These are phyloP conservation scores for Cyclotella cryptica DNA, from an alignment of 108 stramenopile species.

Conservation along the genomic window DNA sequence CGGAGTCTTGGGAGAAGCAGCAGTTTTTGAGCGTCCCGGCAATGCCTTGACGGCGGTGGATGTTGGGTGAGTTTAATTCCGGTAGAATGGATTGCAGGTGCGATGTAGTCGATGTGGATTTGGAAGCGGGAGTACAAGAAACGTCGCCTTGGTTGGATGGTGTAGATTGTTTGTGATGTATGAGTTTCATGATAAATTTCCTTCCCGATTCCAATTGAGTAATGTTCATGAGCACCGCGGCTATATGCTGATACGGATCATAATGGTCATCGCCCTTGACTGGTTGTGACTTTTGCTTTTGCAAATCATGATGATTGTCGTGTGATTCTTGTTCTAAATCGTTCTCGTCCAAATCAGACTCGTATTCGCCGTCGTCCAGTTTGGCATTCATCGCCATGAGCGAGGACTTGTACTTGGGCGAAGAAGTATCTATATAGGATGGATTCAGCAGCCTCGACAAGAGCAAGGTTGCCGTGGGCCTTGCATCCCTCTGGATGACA, in stretches of 20 bases:
- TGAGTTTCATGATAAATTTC: conserved; percentile 70
- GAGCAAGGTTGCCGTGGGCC: conserved; percentile 73
- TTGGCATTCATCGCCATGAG: conserved; percentile 10
- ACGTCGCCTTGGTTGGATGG: not conserved
- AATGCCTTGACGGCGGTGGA: conserved; percentile 80
- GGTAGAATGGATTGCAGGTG: conserved; percentile 68
- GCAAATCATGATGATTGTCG: conserved; percentile 12
- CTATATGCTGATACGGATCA: conserved; percentile 92
- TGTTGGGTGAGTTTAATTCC: conserved; percentile 65
- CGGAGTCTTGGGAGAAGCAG: conserved; percentile 81
- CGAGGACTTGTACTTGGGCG: conserved; percentile 22
- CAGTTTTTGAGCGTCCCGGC: conserved; percentile 87
- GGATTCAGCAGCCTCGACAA: conserved; percentile 65
- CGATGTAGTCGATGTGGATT: conserved; percentile 37
- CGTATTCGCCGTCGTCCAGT: conserved; percentile 15
- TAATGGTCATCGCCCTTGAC: conserved; percentile 37
- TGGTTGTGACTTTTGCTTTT: conserved; percentile 26
- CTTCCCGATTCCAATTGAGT: conserved; percentile 83
- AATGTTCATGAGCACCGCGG: conserved; percentile 86
- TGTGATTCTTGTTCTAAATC: conserved; percentile 14
- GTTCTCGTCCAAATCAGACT: conserved; percentile 42
- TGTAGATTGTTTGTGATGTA: conserved; percentile 16
- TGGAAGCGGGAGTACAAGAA: not conserved
- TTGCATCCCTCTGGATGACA: conserved; percentile 24
- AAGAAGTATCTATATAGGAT: conserved; percentile 37